These are phyloP conservation scores for Puya raimondii DNA, from an alignment of 176 grass and related monocot species.

Conservation along the genomic window DNA sequence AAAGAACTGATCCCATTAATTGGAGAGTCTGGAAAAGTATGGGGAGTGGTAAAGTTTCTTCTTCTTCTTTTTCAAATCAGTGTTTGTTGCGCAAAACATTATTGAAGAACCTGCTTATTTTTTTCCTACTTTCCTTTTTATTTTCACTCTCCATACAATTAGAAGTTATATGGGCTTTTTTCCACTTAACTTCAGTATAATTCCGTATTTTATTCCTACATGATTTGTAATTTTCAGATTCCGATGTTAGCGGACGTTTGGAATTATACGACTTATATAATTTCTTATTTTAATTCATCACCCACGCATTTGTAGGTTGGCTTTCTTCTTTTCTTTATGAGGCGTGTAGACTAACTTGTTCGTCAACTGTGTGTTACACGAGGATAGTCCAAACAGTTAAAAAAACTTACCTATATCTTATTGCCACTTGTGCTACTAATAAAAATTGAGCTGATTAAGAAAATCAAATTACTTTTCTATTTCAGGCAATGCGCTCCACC, in stretches of 20 bases:
- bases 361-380: too few relatives aligned
- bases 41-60: constrained; percentile 47
- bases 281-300: too few relatives aligned
- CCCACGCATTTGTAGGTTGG: too few relatives aligned
- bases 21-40: constrained; percentile 56
- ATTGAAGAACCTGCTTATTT: background rate
- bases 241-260: too few relatives aligned
- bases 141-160: background rate
- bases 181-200: background rate
- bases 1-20: constrained; percentile 52
- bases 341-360: too few relatives aligned
- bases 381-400: too few relatives aligned
- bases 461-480: constrained; percentile 1
- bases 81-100: background rate
- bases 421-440: too few relatives aligned
- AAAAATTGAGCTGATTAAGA: background rate
- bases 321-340: too few relatives aligned
- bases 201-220: too few relatives aligned
- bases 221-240: too few relatives aligned
- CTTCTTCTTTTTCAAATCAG: background rate
- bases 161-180: background rate
- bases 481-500: constrained; percentile 47
- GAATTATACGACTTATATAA: too few relatives aligned
- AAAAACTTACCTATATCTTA: too few relatives aligned
- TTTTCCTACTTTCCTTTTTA: background rate